Evolutionary conservation across 352 stramenopile species (phyloP).

Genomic region (Phytophthora fragariae): DNA sequence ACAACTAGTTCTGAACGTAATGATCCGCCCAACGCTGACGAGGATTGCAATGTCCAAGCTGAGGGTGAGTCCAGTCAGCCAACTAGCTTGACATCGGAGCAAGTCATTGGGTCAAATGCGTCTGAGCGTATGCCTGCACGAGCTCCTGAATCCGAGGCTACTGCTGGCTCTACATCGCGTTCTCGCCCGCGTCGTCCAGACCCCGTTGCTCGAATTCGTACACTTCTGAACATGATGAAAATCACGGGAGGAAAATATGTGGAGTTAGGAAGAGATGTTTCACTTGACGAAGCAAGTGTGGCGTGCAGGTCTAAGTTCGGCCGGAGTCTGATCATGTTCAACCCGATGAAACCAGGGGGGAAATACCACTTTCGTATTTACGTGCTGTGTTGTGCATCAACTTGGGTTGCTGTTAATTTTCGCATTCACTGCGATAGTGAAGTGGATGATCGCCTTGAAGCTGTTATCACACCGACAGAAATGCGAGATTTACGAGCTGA

Average conservation of each 20-base stretch:
- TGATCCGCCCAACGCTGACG: neutral
- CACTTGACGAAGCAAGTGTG: neutral
- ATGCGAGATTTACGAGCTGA: neutral
- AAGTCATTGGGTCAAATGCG: neutral
- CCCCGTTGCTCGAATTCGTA: neutral
- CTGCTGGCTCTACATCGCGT: neutral
- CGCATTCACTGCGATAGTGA: neutral
- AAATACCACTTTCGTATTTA: neutral
- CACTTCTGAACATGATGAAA: neutral
- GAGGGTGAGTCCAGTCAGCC: neutral
- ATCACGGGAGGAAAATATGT: neutral
- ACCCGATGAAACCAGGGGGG: neutral
- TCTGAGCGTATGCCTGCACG: neutral
- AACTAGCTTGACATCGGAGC: neutral
- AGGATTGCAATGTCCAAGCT: neutral
- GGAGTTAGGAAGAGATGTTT: neutral
- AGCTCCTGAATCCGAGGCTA: neutral
- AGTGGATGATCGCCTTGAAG: neutral
- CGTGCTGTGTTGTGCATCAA: neutral
- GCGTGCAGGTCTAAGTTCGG: neutral
- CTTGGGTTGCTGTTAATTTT: neutral
- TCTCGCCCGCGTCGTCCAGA: neutral
- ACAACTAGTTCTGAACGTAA: neutral
- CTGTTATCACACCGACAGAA: neutral
- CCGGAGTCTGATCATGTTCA: neutral